A percentile compares a stretch with the other conserved stretches of the same genome.
Conservation (phyloP, 768 basidiomycete genomes). For the Naganishia vaughanmartiniae region DNA sequence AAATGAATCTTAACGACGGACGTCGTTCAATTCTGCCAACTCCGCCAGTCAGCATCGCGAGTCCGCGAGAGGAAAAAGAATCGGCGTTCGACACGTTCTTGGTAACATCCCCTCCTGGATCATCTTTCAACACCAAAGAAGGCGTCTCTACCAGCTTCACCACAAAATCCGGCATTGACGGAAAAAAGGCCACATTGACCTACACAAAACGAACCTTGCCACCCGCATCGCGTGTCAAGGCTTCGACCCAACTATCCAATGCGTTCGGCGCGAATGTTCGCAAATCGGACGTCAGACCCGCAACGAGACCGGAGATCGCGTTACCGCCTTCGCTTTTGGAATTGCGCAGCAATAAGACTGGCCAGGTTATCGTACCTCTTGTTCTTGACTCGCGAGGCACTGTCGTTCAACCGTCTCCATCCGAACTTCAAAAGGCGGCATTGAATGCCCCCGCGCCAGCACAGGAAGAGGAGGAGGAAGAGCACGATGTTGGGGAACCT, state of each 20-base stretch:
- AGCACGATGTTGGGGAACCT: neutral
- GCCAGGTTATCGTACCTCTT: slow-evolving; percentile 13
- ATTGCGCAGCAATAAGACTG: slow-evolving; percentile 24
- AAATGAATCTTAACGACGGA: slow-evolving; percentile 15
- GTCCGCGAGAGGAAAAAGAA: slow-evolving; percentile 16
- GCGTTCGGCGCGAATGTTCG: slow-evolving; percentile 29
- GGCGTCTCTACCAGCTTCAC: slow-evolving; percentile 23
- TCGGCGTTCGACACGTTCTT: slow-evolving; percentile 32
- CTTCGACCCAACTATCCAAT: slow-evolving; percentile 19
- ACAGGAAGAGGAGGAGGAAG: slow-evolving; percentile 21
- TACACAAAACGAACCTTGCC: slow-evolving; percentile 24
- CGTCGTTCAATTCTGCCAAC: neutral
- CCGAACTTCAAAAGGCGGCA: slow-evolving; percentile 15
- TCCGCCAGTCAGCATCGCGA: slow-evolving; percentile 6
- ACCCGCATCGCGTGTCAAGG: neutral
- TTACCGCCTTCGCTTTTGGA: slow-evolving; percentile 24
- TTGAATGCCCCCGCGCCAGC: slow-evolving; percentile 20
- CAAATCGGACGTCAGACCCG: neutral
- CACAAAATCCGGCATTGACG: slow-evolving; percentile 23
- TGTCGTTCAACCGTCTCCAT: slow-evolving; percentile 15
- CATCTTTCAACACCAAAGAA: slow-evolving; percentile 21
- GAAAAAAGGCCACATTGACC: slow-evolving; percentile 25
- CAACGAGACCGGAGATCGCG: slow-evolving; percentile 18
- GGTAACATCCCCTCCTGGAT: slow-evolving; percentile 28
- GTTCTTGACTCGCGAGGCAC: slow-evolving; percentile 7